Evolutionary conservation across 2,329 filamentous ascomycete species (phyloP).

Genomic region (Cladosporium sp.): DNA sequence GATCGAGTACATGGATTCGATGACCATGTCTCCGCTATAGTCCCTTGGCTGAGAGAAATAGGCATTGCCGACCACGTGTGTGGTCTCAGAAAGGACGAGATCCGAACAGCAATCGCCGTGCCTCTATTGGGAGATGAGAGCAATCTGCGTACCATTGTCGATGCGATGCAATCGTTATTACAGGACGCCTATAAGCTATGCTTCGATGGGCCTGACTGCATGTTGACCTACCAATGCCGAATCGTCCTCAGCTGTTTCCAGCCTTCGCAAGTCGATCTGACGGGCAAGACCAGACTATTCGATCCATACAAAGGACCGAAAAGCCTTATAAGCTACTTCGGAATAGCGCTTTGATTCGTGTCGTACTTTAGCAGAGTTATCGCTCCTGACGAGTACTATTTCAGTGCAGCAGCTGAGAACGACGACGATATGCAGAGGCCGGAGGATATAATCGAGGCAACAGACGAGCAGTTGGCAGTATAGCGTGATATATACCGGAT

Average conservation of each 20-base stretch:
- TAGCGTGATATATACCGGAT: neutral
- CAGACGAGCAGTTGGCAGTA: slow-evolving; percentile 4
- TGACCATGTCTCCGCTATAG: slow-evolving; percentile 4
- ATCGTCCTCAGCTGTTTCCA: slow-evolving; percentile 14
- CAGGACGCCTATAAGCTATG: slow-evolving; percentile 11
- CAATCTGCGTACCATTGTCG: neutral
- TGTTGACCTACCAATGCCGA: slow-evolving; percentile 14
- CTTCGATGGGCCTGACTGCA: slow-evolving; percentile 14
- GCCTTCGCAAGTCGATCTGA: slow-evolving; percentile 2
- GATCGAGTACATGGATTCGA: slow-evolving; percentile 13
- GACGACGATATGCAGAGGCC: neutral
- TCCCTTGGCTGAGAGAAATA: slow-evolving; percentile 12
- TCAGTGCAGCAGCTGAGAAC: neutral
- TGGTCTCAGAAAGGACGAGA: slow-evolving; percentile 12
- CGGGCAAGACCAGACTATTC: slow-evolving; percentile 10
- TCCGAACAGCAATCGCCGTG: slow-evolving; percentile 7
- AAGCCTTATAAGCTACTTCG: neutral
- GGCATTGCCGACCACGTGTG: slow-evolving; percentile 11
- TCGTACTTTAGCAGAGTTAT: neutral
- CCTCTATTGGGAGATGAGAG: neutral
- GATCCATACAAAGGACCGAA: slow-evolving; percentile 9
- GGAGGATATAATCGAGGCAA: neutral
- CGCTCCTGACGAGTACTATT: neutral
- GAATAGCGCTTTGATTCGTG: neutral
- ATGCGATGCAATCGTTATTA: slow-evolving; percentile 4